A percentile compares a stretch with the other conserved stretches of the same genome.
Conservation (phyloP, 2,329 filamentous ascomycete species). For the Ophiostoma sp. region DNA sequence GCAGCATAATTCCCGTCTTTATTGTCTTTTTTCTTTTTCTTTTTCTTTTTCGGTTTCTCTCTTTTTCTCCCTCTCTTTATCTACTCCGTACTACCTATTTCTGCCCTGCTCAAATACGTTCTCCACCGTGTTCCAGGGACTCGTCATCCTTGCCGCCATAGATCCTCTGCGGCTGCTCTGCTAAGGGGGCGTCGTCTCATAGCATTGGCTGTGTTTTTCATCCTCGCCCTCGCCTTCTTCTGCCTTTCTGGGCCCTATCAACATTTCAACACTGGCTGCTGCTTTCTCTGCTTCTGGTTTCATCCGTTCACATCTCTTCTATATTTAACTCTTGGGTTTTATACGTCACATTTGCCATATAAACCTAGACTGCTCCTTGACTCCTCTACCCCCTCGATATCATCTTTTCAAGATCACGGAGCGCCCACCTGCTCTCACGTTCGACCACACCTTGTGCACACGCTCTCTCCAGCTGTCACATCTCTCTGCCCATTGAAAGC, state of each 20-base stretch:
- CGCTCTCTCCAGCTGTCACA: background rate
- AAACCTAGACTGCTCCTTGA: background rate
- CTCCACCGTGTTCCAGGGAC: conserved; percentile 6
- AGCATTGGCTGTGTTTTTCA: background rate
- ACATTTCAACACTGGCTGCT: background rate
- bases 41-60: background rate
- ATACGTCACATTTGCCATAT: background rate
- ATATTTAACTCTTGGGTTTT: conserved; percentile 1
- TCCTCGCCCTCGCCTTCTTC: background rate
- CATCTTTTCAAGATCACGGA: background rate
- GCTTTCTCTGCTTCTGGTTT: background rate
- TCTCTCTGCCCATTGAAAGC: background rate
- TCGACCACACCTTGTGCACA: background rate
- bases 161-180: conserved; percentile 4
- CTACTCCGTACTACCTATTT: background rate
- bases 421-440: background rate
- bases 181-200: conserved; percentile 7
- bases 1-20: background rate
- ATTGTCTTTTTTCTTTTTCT: background rate
- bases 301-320: background rate
- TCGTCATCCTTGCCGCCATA: background rate
- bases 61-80: background rate
- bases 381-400: background rate
- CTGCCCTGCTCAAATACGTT: background rate
- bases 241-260: background rate